Conservation (phyloP, 257 asterid species). For the Cruciata laevipes region DNA sequence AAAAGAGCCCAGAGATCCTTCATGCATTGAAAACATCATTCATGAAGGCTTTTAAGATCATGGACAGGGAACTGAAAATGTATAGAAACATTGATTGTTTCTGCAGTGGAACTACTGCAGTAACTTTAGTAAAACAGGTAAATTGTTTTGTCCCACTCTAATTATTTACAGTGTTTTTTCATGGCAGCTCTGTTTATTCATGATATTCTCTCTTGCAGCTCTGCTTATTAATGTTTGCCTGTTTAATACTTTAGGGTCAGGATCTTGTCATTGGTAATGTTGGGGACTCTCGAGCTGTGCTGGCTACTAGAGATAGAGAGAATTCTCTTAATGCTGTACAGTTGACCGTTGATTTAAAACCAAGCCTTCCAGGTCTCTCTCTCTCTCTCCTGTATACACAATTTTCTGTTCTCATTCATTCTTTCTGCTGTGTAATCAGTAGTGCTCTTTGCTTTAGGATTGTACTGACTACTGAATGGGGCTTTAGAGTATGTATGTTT, state of each 20-base stretch:
- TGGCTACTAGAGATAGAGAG: slow-evolving; percentile 63
- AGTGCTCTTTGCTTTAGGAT: background rate
- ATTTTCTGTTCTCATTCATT: background rate
- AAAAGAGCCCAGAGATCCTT: slow-evolving; percentile 52
- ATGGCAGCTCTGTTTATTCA: slow-evolving; percentile 2
- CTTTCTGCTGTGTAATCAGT: background rate
- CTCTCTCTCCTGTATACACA: background rate
- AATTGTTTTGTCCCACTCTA: background rate
- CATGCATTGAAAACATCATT: slow-evolving; percentile 69
- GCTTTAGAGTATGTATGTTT: background rate
- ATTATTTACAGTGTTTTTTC: no score
- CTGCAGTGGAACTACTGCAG: slow-evolving; percentile 97
- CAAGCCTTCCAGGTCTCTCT: slow-evolving; percentile 73
- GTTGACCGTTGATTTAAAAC: slow-evolving; percentile 90
- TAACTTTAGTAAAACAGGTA: slow-evolving; percentile 90
- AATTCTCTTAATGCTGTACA: slow-evolving; percentile 57
- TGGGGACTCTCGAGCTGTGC: slow-evolving; percentile 87
- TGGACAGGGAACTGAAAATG: slow-evolving; percentile 83
- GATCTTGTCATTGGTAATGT: slow-evolving; percentile 76
- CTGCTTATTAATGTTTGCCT: background rate
- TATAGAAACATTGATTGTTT: slow-evolving; percentile 62
- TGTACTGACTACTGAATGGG: slow-evolving; percentile 1
- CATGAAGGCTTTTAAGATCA: slow-evolving; percentile 72
- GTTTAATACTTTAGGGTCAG: slow-evolving; percentile 47
- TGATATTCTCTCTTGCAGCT: background rate